Conservation (phyloP, 345 rosid genomes). For the Pelargonium nanum region DNA sequence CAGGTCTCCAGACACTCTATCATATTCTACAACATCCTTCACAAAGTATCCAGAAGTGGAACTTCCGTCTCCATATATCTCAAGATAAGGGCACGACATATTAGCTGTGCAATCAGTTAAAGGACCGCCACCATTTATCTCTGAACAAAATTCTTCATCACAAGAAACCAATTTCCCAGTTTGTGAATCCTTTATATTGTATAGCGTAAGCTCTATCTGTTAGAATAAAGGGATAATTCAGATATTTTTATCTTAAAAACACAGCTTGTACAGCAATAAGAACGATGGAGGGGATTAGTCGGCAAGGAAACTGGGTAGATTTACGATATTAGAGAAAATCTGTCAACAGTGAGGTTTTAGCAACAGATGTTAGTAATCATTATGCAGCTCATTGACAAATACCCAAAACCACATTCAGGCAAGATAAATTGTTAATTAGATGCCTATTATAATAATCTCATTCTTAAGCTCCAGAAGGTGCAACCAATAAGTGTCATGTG, state of each 20-base stretch:
- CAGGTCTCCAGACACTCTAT: constrained; percentile 80
- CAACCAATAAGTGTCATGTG: too few species aligned
- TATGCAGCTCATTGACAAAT: too few species aligned
- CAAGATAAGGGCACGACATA: constrained; percentile 77
- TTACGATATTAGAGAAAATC: not conserved
- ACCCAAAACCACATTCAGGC: too few species aligned
- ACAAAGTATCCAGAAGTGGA: constrained; percentile 84
- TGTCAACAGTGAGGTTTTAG: not conserved
- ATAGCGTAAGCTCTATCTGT: constrained; percentile 76
- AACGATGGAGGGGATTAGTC: not conserved
- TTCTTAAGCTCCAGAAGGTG: too few species aligned
- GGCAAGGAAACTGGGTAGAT: not conserved
- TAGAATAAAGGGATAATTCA: not conserved
- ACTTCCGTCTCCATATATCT: constrained; percentile 95
- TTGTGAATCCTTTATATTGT: constrained; percentile 47
- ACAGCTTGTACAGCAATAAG: not conserved
- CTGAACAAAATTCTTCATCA: constrained; percentile 62
- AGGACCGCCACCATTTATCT: constrained; percentile 52
- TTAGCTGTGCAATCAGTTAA: constrained; percentile 64
- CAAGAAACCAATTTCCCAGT: constrained; percentile 64
- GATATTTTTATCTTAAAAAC: not conserved
- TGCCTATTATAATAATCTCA: too few species aligned
- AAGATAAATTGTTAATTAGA: too few species aligned
- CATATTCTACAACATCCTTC: constrained; percentile 65
- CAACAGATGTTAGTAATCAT: not conserved